phyloP scores from a whole-genome alignment of 352 stramenopile species.

The Globisporangium recalcitrans region DNA sequence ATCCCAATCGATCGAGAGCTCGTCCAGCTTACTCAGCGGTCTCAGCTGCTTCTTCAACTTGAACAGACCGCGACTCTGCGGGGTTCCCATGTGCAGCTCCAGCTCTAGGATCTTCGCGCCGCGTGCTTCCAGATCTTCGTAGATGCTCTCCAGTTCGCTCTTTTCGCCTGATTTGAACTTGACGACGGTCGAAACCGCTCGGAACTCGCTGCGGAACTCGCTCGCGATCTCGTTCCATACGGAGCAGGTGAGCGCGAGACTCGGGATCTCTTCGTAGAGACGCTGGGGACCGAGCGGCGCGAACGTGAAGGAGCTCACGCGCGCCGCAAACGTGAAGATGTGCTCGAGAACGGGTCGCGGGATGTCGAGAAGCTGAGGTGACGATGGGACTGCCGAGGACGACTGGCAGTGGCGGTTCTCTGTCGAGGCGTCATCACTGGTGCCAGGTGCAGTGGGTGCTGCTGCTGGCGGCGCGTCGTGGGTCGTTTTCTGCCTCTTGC shows the following conservation, averaged over 20 bases:
- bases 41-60: not conserved
- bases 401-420: not conserved
- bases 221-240: not conserved
- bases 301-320: not conserved
- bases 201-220: not conserved
- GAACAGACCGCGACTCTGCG: not conserved
- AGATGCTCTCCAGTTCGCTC: not conserved
- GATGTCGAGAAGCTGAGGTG: not conserved
- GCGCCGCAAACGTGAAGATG: not conserved
- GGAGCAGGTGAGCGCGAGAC: not conserved
- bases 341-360: slow-evolving; percentile 1
- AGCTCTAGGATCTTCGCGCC: not conserved
- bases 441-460: not conserved
- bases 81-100: not conserved
- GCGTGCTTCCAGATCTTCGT: not conserved
- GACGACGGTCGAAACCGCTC: not conserved
- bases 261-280: not conserved
- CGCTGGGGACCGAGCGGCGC: not conserved
- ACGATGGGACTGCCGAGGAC: not conserved
- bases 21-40: not conserved
- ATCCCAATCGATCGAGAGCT: not conserved
- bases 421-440: not conserved
- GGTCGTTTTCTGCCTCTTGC: not conserved
- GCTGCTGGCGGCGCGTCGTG: not conserved
- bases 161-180: not conserved